These are phyloP conservation scores for Xylariomycetidae sp. DNA, from an alignment of 2,329 filamentous ascomycete genomes.

Conservation along the genomic window DNA sequence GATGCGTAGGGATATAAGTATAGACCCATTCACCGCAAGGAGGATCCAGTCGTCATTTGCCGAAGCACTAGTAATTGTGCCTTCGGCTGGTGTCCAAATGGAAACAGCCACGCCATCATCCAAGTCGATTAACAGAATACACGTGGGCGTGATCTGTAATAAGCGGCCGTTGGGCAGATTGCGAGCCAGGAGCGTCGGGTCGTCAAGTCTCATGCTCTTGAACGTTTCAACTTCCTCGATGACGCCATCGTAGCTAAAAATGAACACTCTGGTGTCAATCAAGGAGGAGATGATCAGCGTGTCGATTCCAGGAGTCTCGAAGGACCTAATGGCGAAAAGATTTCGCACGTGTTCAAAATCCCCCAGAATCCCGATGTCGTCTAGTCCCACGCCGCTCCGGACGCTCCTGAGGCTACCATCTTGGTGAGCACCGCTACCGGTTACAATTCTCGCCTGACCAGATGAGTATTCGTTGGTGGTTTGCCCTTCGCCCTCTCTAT, in stretches of 20 bases:
- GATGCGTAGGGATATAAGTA: slow-evolving; percentile 65
- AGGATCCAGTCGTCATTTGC: slow-evolving; percentile 66
- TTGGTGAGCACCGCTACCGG: slow-evolving; percentile 84
- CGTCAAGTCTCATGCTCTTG: slow-evolving; percentile 62
- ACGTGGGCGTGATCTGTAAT: slow-evolving; percentile 70
- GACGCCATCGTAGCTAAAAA: slow-evolving; percentile 67
- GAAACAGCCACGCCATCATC: slow-evolving; percentile 50
- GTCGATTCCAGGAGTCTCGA: slow-evolving; percentile 51
- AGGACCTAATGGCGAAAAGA: slow-evolving; percentile 63
- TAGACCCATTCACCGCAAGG: slow-evolving; percentile 71
- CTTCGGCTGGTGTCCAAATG: slow-evolving; percentile 51
- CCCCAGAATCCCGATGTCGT: slow-evolving; percentile 77
- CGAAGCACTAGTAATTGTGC: slow-evolving; percentile 72
- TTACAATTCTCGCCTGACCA: slow-evolving; percentile 88
- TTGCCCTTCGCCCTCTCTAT: slow-evolving; percentile 70
- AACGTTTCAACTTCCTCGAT: slow-evolving; percentile 85
- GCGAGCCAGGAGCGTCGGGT: slow-evolving; percentile 66
- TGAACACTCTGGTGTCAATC: slow-evolving; percentile 78
- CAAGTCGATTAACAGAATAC: slow-evolving; percentile 58
- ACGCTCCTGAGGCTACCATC: slow-evolving; percentile 88
- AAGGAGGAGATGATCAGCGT: slow-evolving; percentile 76
- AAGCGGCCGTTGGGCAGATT: slow-evolving; percentile 61
- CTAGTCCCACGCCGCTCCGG: slow-evolving; percentile 86
- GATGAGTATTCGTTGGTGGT: slow-evolving; percentile 85
- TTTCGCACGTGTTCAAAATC: slow-evolving; percentile 72